phyloP scores from a whole-genome alignment of 2,329 filamentous ascomycete species.

The Penicillium sp. region DNA sequence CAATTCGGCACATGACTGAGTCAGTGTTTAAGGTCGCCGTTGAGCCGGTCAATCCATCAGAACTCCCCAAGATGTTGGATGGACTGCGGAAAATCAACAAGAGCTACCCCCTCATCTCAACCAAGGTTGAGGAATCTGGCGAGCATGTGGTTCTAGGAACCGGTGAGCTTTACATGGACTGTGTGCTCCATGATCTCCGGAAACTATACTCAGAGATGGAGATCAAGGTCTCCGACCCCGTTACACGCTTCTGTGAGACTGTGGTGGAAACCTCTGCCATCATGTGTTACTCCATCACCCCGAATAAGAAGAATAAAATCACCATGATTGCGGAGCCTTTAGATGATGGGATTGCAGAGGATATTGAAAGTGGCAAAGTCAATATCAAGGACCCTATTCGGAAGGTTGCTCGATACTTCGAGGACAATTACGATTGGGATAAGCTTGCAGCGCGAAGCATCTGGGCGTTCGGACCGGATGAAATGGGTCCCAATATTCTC shows the following conservation, averaged over 20 bases:
- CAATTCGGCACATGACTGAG: slow-evolving; percentile 90
- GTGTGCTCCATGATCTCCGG: slow-evolving; percentile 90
- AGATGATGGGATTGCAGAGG: slow-evolving; percentile 88
- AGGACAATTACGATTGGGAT: slow-evolving; percentile 96
- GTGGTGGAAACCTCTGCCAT: slow-evolving; percentile 96
- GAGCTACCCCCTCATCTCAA: slow-evolving; percentile 90
- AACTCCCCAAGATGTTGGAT: slow-evolving; percentile 97
- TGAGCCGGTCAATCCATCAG: slow-evolving; percentile 95
- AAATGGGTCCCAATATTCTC: slow-evolving; percentile 89
- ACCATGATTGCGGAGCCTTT: slow-evolving; percentile 97
- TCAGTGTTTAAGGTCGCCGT: slow-evolving; percentile 97
- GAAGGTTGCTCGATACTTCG: slow-evolving; percentile 94
- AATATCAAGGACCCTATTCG: slow-evolving; percentile 89
- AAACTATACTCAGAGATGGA: slow-evolving; percentile 98
- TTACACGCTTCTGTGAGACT: slow-evolving; percentile 96
- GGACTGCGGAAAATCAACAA: slow-evolving; percentile 96
- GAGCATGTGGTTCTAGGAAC: slow-evolving; percentile 95
- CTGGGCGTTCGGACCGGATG: slow-evolving; percentile 97
- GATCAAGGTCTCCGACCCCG: slow-evolving; percentile 96
- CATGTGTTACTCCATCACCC: slow-evolving; percentile 95
- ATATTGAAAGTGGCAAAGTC: slow-evolving; percentile 88
- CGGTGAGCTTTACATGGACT: slow-evolving; percentile 99
- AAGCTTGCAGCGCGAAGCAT: slow-evolving; percentile 90
- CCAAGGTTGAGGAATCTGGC: slow-evolving; percentile 96
- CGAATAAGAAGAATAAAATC: slow-evolving; percentile 99